Evolutionary conservation across 495 filamentous ascomycete genomes (phyloP).

Genomic region (Aspergillus cavernicola): DNA sequence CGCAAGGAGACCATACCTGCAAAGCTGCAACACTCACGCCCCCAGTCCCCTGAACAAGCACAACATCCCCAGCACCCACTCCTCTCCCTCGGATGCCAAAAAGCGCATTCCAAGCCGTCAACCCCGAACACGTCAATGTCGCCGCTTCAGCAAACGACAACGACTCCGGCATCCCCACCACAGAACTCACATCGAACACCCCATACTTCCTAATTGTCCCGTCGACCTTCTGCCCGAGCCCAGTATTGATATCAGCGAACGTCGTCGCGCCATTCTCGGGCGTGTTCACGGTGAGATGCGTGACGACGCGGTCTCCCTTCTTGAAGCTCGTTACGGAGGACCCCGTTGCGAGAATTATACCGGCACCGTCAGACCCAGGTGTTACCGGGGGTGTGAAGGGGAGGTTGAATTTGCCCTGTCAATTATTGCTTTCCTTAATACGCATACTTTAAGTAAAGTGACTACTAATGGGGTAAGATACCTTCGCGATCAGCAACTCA

Average conservation of each 20-base stretch:
- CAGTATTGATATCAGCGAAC: constrained; percentile 32
- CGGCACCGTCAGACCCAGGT: constrained; percentile 64
- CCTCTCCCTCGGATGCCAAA: constrained; percentile 51
- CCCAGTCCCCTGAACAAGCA: constrained; percentile 61
- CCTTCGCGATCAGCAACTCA: constrained; percentile 61
- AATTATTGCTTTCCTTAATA: neutral
- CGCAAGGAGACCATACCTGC: constrained; percentile 21
- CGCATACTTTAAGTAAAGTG: too few relatives aligned
- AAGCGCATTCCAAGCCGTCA: constrained; percentile 43
- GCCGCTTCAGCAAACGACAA: constrained; percentile 22
- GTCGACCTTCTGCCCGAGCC: constrained; percentile 59
- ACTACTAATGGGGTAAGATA: constrained; percentile 11
- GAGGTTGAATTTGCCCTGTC: constrained; percentile 18
- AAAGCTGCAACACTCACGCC: constrained; percentile 67
- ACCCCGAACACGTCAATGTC: constrained; percentile 26
- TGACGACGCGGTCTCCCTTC: constrained; percentile 17
- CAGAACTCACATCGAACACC: constrained; percentile 73
- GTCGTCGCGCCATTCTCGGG: constrained; percentile 51
- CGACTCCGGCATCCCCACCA: constrained; percentile 26
- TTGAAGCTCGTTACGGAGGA: constrained; percentile 12
- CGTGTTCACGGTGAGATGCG: constrained; percentile 7
- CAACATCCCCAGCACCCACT: constrained; percentile 39
- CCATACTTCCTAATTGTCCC: constrained; percentile 65
- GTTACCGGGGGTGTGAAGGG: constrained; percentile 48
- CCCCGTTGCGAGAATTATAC: constrained; percentile 51